Conservation (phyloP, 139 green algal species). For the Trebouxia sp. region DNA sequence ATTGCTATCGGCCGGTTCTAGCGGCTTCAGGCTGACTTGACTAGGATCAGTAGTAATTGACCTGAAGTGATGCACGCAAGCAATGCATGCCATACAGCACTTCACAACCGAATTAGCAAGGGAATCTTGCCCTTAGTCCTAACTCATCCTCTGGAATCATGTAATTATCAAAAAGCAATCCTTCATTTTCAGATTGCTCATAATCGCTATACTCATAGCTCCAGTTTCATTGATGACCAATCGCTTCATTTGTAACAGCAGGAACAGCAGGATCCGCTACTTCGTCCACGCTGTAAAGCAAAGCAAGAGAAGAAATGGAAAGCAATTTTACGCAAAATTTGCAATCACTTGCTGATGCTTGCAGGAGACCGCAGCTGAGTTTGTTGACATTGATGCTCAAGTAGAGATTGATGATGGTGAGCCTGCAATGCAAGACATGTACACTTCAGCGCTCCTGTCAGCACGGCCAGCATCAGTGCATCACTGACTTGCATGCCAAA, state of each 20-base stretch:
- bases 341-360: too few relatives aligned
- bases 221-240: slow-evolving; percentile 64
- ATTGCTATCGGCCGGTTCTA: too few relatives aligned
- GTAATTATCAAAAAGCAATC: slow-evolving; percentile 60
- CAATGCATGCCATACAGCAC: too few relatives aligned
- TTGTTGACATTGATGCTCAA: slow-evolving; percentile 29
- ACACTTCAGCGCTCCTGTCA: too few relatives aligned
- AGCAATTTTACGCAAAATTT: too few relatives aligned
- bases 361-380: slow-evolving; percentile 9
- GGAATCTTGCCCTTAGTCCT: slow-evolving; percentile 35
- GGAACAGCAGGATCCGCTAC: slow-evolving; percentile 56
- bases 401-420: slow-evolving; percentile 32
- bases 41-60: too few relatives aligned
- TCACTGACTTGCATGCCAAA: too few relatives aligned
- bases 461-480: too few relatives aligned
- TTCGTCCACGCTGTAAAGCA: slow-evolving; percentile 64
- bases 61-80: too few relatives aligned
- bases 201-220: slow-evolving; percentile 66
- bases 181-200: slow-evolving; percentile 49
- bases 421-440: too few relatives aligned
- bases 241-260: slow-evolving; percentile 61
- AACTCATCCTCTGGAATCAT: slow-evolving; percentile 62
- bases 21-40: too few relatives aligned
- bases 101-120: too few relatives aligned
- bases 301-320: slow-evolving; percentile 58